Base-by-base conservation (phyloP, 1,284 basidiomycete genomes). In the Trametes pubescens region DNA sequence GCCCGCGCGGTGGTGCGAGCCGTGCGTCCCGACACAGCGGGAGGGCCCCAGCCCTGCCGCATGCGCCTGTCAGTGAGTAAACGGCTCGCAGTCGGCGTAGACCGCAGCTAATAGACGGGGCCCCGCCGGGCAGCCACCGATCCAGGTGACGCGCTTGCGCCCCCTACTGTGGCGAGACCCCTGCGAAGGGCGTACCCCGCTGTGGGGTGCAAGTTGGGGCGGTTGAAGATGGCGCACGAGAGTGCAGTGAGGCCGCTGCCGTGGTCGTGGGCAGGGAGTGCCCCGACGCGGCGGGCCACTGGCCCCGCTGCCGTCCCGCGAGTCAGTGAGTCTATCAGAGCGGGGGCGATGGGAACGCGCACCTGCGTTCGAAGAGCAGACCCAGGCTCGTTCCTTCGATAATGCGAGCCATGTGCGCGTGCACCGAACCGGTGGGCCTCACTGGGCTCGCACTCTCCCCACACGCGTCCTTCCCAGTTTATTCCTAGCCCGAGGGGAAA, bases 251-350 rank as follows among this genome's bases (percentile, higher is more conserved):
- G 21, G 44, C 44, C 24, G 44, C 44, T 21, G 11, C 24, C 21
- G 16, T 24, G 44, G 29, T 32, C 26, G 22, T 16, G 43, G 13
- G 21, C 34, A 46, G 35, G 21, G 35, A 49, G 32, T n/a, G n/a
- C 29, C 29, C 55, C 56, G 24, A 38, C 40, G 32, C 21, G 40
- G 57, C 29, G 40, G 57, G 4, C 26, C 24, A 47, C 52, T 62
- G 14, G 4, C 37, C 37, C 14, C 37, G 44, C 44, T 61, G 55
- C 46, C 37, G 29, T 57, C 48, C 54, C 52, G 56, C 51, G 60
- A 63, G 64, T 51, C 44, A 59, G 64, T 52, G 59, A 68, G 66
- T 68, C 64, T 61, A 68, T 68, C 64, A 68, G 55, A 61, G 57
- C 29, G 37, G 21, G 26, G 29, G 29, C n/a, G 35, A 44, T 52